Evolutionary conservation across 208 protist genomes (phyloP), one percentile per base, ranked within the genome.

Genomic region (Eutreptiella sp.): DNA sequence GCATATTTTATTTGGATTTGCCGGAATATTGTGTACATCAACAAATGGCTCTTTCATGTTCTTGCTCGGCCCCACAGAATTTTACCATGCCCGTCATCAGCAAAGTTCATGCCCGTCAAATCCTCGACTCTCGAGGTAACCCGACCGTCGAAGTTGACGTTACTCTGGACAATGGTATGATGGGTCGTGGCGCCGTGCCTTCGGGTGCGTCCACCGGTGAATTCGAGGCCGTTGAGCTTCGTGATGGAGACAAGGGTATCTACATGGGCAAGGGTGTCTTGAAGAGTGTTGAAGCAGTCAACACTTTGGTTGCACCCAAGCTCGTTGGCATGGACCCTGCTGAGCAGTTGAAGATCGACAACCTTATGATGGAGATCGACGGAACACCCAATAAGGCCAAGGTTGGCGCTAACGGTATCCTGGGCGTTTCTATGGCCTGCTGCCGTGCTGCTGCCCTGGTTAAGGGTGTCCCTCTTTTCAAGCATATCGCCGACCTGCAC

Each of bases 121-220:
- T 91, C 53, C 70, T 91, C 39, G 83, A 91, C 75, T 91, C 85
- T 36, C 80, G 85, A 34, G 85, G 85, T 21, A 90, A 88, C 77
- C 85, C 85, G 47, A 90, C 84, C 35, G 81, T 90, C 7, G 81
- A 62, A 28, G 14, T 42, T 42, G 96, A 99, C 50, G 55, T 99
- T 45, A 93, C 77, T 28, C 98, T 94, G 38, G 86, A 81, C 19
- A 50, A 82, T 19, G 92, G 93, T 42, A 53, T 94, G 16, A 99
- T 98, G 82, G n/a, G n/a, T n/a, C 87, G 93, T 63, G 89, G 89
- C 14, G 90, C 89, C 26, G 94, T 97, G n/a, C 97, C 97, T 27
- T 97, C 88, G 16, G 97, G 97, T 63, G 97, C 97, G 3, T 99
- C 96, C 21, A 99, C 96, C 31, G 97, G 97, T 63, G 80, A 91